These are phyloP conservation scores for Rubia tinctorum DNA, from an alignment of 305 asterid genomes.

Conservation along the genomic window DNA sequence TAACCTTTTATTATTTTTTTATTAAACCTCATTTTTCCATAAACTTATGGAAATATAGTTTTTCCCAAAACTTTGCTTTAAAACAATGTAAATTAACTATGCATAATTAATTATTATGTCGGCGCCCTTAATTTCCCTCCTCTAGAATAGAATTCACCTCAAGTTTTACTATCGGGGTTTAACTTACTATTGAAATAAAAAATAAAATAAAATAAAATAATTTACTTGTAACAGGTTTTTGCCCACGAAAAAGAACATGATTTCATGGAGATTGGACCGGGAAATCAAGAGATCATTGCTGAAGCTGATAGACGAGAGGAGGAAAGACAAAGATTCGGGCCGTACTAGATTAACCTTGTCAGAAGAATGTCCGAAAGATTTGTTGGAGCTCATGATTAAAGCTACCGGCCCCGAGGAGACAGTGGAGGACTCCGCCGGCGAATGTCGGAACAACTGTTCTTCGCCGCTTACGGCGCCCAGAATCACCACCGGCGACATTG, in stretches of 20 bases:
- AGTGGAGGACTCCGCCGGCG: slow-evolving; percentile 5
- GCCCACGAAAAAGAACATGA: slow-evolving; percentile 80
- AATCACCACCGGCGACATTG: slow-evolving; percentile 68
- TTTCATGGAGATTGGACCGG: slow-evolving; percentile 85
- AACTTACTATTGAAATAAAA: too few species aligned
- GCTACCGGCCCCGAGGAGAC: slow-evolving; percentile 34
- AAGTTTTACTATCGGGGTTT: too few species aligned
- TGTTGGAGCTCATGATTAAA: slow-evolving; percentile 77
- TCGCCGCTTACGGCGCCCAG: not conserved
- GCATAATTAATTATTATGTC: too few species aligned
- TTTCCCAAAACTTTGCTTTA: too few species aligned
- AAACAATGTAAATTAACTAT: too few species aligned
- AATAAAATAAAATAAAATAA: too few species aligned
- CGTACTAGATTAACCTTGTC: slow-evolving; percentile 22
- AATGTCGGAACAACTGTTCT: not conserved
- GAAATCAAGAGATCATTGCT: slow-evolving; percentile 61
- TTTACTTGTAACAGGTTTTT: slow-evolving; percentile 47
- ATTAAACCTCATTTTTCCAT: too few species aligned
- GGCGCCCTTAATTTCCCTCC: too few species aligned
- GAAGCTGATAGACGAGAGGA: slow-evolving; percentile 64
- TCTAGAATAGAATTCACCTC: too few species aligned
- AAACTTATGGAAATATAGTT: too few species aligned
- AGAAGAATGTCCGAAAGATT: slow-evolving; percentile 75
- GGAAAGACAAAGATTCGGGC: slow-evolving; percentile 15
- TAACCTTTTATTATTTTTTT: too few species aligned